A percentile compares a stretch with the other conserved stretches of the same genome.
These are phyloP conservation scores for Geotrichum macrosporum DNA, from an alignment of 1,139 yeast genomes.

Conservation along the genomic window DNA sequence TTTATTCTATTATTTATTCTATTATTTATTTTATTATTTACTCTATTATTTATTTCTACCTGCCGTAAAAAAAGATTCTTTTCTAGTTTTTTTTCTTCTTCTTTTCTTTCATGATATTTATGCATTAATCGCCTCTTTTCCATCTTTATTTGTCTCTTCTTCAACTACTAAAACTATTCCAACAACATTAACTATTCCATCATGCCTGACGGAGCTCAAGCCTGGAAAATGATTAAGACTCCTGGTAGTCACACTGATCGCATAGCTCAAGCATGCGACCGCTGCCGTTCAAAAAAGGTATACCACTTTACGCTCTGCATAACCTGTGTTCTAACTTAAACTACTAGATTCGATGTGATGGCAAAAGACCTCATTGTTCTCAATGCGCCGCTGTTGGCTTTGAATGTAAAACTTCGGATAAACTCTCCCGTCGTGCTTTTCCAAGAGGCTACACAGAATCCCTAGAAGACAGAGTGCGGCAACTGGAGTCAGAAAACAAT, in stretches of 20 bases:
- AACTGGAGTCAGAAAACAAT: slow-evolving; percentile 56
- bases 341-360: slow-evolving; percentile 56
- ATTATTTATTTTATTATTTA: too few relatives aligned
- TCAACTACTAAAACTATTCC: too few relatives aligned
- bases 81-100: too few relatives aligned
- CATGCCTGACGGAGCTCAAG: slow-evolving; percentile 25
- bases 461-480: slow-evolving; percentile 57
- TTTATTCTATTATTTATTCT: too few relatives aligned
- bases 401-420: slow-evolving; percentile 71
- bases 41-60: too few relatives aligned
- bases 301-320: too few relatives aligned
- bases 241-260: slow-evolving; percentile 56
- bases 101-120: too few relatives aligned
- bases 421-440: slow-evolving; percentile 62
- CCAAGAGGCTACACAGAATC: slow-evolving; percentile 76
- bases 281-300: slow-evolving; percentile 73
- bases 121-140: too few relatives aligned
- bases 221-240: slow-evolving; percentile 54
- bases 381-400: slow-evolving; percentile 65
- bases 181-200: slow-evolving; percentile 9
- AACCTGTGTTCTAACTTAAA: background rate
- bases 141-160: too few relatives aligned
- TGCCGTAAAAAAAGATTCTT: too few relatives aligned
- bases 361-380: slow-evolving; percentile 56
- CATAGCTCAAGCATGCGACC: slow-evolving; percentile 81